Base-by-base conservation (phyloP, 2,329 filamentous ascomycete genomes). In the Pyrenochaeta sp. region DNA sequence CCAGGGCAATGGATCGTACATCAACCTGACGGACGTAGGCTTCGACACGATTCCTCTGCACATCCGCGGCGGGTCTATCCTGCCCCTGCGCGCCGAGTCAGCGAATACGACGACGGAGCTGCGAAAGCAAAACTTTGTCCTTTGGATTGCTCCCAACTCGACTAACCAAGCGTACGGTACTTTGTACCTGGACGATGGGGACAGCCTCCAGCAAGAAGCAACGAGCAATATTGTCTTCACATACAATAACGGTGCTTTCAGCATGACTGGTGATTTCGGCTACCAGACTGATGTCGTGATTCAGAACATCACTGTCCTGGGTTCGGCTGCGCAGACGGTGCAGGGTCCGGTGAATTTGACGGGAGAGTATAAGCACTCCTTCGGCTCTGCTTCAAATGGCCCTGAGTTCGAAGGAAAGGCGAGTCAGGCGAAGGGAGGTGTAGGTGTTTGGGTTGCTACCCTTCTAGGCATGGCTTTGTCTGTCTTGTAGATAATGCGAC, bases 151-250 rank as follows among this genome's bases (percentile, higher is more conserved):
- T 0, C 82, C 90, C 0, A 86, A 86, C 8, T 69, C 74, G 1
- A 81, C 88, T 37, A 89, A 88, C 3, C 85, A 80, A n/a, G 91
- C 91, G 0, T 72, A 72, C 0, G 92, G 92, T 0, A 81, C 82
- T 47, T 79, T 95, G 49, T 94, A 93, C 72, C 78, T 94, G 2
- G 91, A 95, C 63, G 91, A 95, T 57, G 91, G 91, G 2, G 86
- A 88, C 49, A 88, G 84, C 13, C 64, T 93, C 50, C 79, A 85
- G 59, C 90, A 90, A 74, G 64, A 78, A 5, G 77, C 71, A 0
- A 86, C 82, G 10, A 86, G 83, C 2, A 77, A 84, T 50, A 83
- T 92, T 50, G 77, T 78, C 9, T 91, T 93, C 66, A 68, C 74
- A 13, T 93, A 88, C 70, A 78, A 82, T 51, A 76, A 84, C 9